phyloP scores from a whole-genome alignment of 306 rosid species.

The Hylodesmum podocarpum region DNA sequence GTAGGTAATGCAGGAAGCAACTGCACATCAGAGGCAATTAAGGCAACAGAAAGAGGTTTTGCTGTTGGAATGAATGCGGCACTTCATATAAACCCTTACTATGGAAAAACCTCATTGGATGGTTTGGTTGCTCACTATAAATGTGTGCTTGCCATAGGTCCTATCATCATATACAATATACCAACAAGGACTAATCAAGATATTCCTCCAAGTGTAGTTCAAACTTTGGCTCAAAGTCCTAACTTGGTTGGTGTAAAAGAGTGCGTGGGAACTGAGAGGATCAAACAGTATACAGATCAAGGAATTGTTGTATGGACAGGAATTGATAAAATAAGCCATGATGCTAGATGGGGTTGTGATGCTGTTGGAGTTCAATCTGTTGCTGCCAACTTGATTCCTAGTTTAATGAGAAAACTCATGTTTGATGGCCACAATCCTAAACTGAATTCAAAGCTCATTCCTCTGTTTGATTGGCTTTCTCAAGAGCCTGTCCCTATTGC shows the following conservation, averaged over 20 bases:
- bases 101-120: conserved; percentile 81
- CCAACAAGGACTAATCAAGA: conserved; percentile 88
- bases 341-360: conserved; percentile 76
- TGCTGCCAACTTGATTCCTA: conserved; percentile 66
- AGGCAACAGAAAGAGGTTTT: conserved; percentile 80
- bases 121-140: conserved; percentile 74
- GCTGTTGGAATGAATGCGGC: conserved; percentile 99
- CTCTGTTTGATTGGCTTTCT: conserved; percentile 76
- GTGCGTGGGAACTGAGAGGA: conserved; percentile 1
- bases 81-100: conserved; percentile 92
- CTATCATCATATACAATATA: conserved; percentile 74
- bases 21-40: conserved; percentile 79
- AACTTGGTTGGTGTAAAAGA: conserved; percentile 35
- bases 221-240: conserved; percentile 45
- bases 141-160: conserved; percentile 75
- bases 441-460: conserved; percentile 57
- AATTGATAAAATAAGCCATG: conserved; percentile 61
- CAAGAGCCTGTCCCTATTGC: conserved; percentile 69
- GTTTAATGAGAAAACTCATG: conserved; percentile 69
- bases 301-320: conserved; percentile 8
- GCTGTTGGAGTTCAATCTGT: conserved; percentile 80
- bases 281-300: not conserved
- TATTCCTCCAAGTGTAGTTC: conserved; percentile 67
- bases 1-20: conserved; percentile 91
- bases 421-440: conserved; percentile 57